Evolutionary conservation across 2,329 filamentous ascomycete genomes (phyloP).

Genomic region (Falciphora oryzae): DNA sequence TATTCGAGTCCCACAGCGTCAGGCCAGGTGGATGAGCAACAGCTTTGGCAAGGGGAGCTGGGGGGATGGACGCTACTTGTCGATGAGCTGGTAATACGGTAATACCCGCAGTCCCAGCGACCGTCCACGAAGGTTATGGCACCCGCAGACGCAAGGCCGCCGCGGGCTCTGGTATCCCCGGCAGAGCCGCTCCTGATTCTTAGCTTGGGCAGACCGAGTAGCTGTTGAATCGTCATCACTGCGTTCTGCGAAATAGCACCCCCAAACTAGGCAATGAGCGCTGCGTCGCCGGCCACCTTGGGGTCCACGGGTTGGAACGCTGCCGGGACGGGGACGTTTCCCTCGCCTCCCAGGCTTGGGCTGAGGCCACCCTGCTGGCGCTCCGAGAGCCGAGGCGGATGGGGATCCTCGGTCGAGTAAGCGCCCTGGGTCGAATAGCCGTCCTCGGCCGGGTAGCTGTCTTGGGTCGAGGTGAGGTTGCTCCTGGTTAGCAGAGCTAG

Average conservation of each 20-base stretch:
- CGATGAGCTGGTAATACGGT: conserved; percentile 18
- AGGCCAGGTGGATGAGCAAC: background rate
- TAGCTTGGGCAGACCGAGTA: conserved; percentile 11
- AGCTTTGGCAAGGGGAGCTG: background rate
- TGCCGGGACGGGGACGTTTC: conserved; percentile 17
- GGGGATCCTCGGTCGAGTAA: conserved; percentile 11
- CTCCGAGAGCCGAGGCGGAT: conserved; percentile 15
- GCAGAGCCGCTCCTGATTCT: conserved; percentile 11
- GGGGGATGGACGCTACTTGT: conserved; percentile 12
- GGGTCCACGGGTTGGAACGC: conserved; percentile 5
- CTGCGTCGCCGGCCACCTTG: no score
- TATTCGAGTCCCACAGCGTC: background rate
- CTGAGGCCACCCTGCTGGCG: no score
- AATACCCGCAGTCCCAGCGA: conserved; percentile 16
- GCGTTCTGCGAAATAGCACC: no score
- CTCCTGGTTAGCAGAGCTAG: conserved; percentile 13
- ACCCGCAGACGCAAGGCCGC: conserved; percentile 14
- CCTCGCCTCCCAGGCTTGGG: background rate
- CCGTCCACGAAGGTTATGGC: conserved; percentile 15
- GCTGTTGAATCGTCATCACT: no score
- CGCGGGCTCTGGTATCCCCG: conserved; percentile 11
- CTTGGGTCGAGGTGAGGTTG: conserved; percentile 17
- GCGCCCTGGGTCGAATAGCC: conserved; percentile 17
- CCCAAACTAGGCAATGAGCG: no score
- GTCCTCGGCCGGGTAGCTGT: conserved; percentile 15